Percentiles rank a stretch among this genome's conserved stretches.
These are phyloP conservation scores for Tephrocybe rancida DNA, from an alignment of 768 basidiomycete species.

Conservation along the genomic window DNA sequence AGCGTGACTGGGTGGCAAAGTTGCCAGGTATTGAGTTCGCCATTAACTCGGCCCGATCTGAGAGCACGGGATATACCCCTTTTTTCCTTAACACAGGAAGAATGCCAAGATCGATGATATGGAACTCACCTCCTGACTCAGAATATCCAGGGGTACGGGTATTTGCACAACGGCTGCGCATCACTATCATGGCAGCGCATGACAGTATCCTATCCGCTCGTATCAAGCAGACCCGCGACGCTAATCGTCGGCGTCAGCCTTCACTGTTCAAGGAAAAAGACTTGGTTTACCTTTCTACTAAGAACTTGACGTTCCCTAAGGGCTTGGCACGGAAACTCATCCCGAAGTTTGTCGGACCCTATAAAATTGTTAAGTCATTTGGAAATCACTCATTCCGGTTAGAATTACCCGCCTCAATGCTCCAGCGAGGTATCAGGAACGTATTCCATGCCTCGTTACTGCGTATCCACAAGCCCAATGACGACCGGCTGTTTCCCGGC, in stretches of 20 bases:
- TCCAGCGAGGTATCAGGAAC: slow-evolving; percentile 12
- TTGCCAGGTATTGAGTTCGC: not conserved
- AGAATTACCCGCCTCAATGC: slow-evolving; percentile 16
- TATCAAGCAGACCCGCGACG: not conserved
- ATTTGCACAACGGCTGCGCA: not conserved
- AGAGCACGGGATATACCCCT: not conserved
- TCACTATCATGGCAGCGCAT: not conserved
- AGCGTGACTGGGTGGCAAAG: slow-evolving; percentile 1
- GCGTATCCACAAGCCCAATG: slow-evolving; percentile 27
- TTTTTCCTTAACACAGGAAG: slow-evolving; percentile 1
- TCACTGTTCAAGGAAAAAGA: not conserved
- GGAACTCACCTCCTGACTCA: slow-evolving; percentile 10
- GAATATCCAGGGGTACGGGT: not conserved
- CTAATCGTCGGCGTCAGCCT: not conserved
- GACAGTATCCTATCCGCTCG: not conserved
- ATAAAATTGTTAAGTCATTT: not conserved
- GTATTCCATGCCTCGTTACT: slow-evolving; percentile 26
- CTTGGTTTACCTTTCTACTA: not conserved
- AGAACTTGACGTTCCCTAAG: not conserved
- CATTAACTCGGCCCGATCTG: not conserved
- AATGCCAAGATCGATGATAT: slow-evolving; percentile 11
- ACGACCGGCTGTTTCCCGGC: not conserved
- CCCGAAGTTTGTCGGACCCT: not conserved
- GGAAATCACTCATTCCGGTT: not conserved
- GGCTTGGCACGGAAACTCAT: not conserved